Conservation (phyloP, 2,329 filamentous ascomycete species). For the Phoma sp. region DNA sequence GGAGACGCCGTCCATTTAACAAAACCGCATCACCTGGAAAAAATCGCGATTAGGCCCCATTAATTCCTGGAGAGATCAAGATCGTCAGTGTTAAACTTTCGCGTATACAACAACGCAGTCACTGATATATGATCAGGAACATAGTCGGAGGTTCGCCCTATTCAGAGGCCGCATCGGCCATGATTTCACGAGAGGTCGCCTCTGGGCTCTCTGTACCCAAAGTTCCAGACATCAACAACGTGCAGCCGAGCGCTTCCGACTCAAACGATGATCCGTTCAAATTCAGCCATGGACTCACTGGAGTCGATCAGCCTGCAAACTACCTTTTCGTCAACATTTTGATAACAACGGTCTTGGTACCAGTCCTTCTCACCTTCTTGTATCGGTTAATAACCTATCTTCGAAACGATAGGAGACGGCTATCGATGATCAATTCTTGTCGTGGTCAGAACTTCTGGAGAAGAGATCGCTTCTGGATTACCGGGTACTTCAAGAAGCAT, state of each 20-base stretch:
- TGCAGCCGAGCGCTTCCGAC: conserved; percentile 10
- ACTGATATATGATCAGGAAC: not conserved
- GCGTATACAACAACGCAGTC: not conserved
- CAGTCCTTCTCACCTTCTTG: conserved; percentile 5
- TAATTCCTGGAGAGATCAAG: too few relatives aligned
- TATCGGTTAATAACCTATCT: conserved; percentile 11
- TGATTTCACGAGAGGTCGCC: not conserved
- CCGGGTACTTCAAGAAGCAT: conserved; percentile 46
- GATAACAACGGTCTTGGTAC: conserved; percentile 16
- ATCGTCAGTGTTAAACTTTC: too few relatives aligned
- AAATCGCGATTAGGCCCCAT: too few relatives aligned
- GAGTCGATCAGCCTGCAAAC: conserved; percentile 53
- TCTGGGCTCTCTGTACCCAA: not conserved
- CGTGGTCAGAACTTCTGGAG: conserved; percentile 21
- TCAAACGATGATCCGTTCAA: conserved; percentile 30
- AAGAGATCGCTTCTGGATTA: conserved; percentile 10
- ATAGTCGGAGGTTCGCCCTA: too few relatives aligned
- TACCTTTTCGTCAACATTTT: conserved; percentile 41
- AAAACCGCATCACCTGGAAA: too few relatives aligned
- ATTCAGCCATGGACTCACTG: conserved; percentile 50
- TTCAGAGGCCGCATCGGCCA: not conserved
- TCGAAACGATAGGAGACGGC: conserved; percentile 17
- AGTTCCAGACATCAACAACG: conserved; percentile 11
- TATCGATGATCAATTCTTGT: conserved; percentile 14
- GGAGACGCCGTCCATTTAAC: too few relatives aligned